phyloP scores from a whole-genome alignment of 352 stramenopile genomes.

The Globisporangium spinosum region DNA sequence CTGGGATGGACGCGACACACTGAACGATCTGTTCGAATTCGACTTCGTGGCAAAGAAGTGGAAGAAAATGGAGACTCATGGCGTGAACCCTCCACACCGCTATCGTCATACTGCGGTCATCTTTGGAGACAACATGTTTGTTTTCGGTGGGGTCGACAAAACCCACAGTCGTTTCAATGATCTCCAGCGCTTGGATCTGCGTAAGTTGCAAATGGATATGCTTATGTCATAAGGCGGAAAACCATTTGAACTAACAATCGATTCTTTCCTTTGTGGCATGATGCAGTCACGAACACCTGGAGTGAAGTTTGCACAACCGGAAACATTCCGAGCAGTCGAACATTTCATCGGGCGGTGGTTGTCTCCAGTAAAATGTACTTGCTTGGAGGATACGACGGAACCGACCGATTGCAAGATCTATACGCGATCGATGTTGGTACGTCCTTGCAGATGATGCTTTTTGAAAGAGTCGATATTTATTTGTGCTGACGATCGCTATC shows the following conservation, averaged over 20 bases:
- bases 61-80: slow-evolving; percentile 54
- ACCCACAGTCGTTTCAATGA: slow-evolving; percentile 87
- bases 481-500: background rate
- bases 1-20: slow-evolving; percentile 83
- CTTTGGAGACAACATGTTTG: slow-evolving; percentile 83
- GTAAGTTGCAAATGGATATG: slow-evolving; percentile 19
- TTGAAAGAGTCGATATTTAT: background rate
- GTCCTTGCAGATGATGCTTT: background rate
- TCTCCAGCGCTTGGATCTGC: slow-evolving; percentile 69
- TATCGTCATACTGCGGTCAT: slow-evolving; percentile 87
- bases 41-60: slow-evolving; percentile 67
- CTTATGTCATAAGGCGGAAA: background rate
- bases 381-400: slow-evolving; percentile 83
- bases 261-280: background rate
- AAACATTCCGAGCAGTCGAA: slow-evolving; percentile 78
- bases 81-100: slow-evolving; percentile 60
- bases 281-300: slow-evolving; percentile 72
- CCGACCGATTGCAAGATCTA: slow-evolving; percentile 77
- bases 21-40: slow-evolving; percentile 84
- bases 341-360: slow-evolving; percentile 84
- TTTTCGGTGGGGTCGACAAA: slow-evolving; percentile 90
- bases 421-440: slow-evolving; percentile 80
- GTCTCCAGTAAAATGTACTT: slow-evolving; percentile 84
- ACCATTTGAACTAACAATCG: background rate
- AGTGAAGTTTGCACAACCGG: slow-evolving; percentile 79